These are phyloP conservation scores for slime mould (Dictyostelium discoideum) DNA, from an alignment of 78 protist species.

Conservation along the genomic window dicty_2.7 NC_007091.3:4780001-4780500, in stretches of 20 bases:
- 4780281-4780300: not conserved
- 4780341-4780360: slow-evolving; percentile 16
- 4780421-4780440: slow-evolving; percentile 7
- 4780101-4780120: not conserved
- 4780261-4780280: slow-evolving; percentile 19
- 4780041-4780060: slow-evolving; percentile 47
- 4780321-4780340: slow-evolving; percentile 39
- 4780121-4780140: not conserved
- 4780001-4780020: not conserved
- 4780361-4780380: slow-evolving; percentile 74
- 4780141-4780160: slow-evolving; percentile 57
- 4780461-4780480: slow-evolving; percentile 38
- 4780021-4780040: not conserved
- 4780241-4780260: slow-evolving; percentile 36
- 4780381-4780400: slow-evolving; percentile 4
- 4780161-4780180: slow-evolving; percentile 42
- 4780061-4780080: slow-evolving; percentile 39
- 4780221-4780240: not conserved
- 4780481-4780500: not conserved
- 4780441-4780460: slow-evolving; percentile 31
- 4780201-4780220: not conserved
- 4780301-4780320: not conserved
- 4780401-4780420: slow-evolving; percentile 35
- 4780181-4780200: slow-evolving; percentile 2
- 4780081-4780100: not conserved